phyloP scores from a whole-genome alignment of 495 filamentous ascomycete genomes.

The Penicillium desertorum region DNA sequence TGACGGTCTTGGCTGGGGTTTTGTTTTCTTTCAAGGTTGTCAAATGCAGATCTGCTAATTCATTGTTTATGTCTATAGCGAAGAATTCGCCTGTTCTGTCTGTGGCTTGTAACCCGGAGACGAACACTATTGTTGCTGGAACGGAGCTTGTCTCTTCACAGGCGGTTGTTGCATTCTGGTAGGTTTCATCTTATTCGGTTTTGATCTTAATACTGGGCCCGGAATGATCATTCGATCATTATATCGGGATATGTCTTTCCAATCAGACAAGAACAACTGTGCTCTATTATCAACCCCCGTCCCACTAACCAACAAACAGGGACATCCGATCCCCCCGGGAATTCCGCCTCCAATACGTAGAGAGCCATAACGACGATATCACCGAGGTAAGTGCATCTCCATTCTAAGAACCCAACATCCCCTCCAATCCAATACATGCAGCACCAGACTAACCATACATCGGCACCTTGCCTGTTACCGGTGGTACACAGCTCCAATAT shows the following conservation, averaged over 20 bases:
- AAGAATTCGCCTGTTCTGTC: conserved; percentile 61
- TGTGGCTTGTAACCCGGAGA: conserved; percentile 58
- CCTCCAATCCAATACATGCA: neutral
- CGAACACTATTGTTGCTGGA: conserved; percentile 67
- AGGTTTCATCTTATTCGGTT: conserved; percentile 16
- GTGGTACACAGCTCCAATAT: conserved; percentile 59
- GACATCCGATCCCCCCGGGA: conserved; percentile 60
- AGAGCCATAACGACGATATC: conserved; percentile 90
- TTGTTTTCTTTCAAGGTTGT: neutral
- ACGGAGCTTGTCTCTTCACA: conserved; percentile 74
- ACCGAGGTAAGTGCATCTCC: conserved; percentile 58
- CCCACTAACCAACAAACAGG: conserved; percentile 51
- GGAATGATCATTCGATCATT: neutral
- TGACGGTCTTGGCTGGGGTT: conserved; percentile 3
- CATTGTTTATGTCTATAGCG: conserved; percentile 26
- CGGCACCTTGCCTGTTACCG: conserved; percentile 11
- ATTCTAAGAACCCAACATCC: neutral
- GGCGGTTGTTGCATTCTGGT: conserved; percentile 76
- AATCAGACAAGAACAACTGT: neutral
- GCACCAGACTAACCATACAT: conserved; percentile 15
- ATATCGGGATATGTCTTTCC: neutral
- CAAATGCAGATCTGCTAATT: conserved; percentile 10
- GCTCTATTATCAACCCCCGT: neutral
- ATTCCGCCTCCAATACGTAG: conserved; percentile 64
- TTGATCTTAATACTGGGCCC: neutral